Evolutionary conservation across 306 rosid genomes (phyloP), one percentile per base, ranked within the genome.

Genomic region (Ochetophila trinervis): DNA sequence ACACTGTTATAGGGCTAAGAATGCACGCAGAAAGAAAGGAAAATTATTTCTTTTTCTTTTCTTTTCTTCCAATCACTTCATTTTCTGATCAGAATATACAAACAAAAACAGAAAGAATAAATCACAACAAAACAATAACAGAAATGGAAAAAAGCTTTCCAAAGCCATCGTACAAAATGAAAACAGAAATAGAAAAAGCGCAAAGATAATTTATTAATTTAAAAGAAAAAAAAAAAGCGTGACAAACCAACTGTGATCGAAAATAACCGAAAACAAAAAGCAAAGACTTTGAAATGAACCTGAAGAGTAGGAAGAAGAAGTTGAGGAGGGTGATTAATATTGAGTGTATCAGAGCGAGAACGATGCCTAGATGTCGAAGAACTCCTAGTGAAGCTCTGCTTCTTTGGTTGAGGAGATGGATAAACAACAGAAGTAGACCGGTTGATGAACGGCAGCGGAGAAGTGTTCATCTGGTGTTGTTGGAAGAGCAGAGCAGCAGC

Each of bases 341-440:
- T 40, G 45, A 40, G 12, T 21, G 37, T 40, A 13, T 68, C 79
- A 2, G 66, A 63, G 15, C 50, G 60, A 13, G 19, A 56, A 40
- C 70, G 74, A 8, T 47, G 70, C 42, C 79, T 23, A 22, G 74
- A 34, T 37, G 75, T 75, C 3, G 45, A 40, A 13, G 75, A 62
- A 61, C 79, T 75, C 40, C 48, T 75, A 0, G 49, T 15, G 4
- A 68, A 52, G 8, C 27, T 45, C 48, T 55, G 75, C 32, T 35
- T 68, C 47, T 36, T 55, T 3, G 63, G 44, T 15, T 42, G 61
- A 8, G 55, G 66, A 6, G 70, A 20, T 0, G 74, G 74, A 52
- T 18, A 66, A 8, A 68, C 79, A 3, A 75, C 79, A 10, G 79
- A 75, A 35, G 79, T 30, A 7, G 79, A 75, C 10, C 79, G 74